phyloP scores from a whole-genome alignment of 768 basidiomycete genomes.

The Lactifluus volemus region DNA sequence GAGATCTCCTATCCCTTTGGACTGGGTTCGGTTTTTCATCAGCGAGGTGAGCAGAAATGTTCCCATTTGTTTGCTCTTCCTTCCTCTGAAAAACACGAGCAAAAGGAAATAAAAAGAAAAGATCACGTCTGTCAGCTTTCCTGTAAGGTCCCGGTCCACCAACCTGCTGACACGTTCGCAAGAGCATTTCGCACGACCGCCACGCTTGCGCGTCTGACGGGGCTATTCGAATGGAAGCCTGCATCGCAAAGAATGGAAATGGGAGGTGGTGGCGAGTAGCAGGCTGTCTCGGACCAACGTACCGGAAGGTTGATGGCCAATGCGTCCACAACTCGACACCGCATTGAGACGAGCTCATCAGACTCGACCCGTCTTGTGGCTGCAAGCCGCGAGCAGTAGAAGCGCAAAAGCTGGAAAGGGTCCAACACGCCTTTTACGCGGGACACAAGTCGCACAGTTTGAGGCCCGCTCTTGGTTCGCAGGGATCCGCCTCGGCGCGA shows the following conservation, averaged over 20 bases:
- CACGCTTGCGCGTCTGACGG: conserved; percentile 26
- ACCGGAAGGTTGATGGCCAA: conserved; percentile 43
- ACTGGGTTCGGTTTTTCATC: too few species aligned
- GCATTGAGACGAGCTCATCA: conserved; percentile 30
- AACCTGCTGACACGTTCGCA: conserved; percentile 39
- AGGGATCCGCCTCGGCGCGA: conserved; percentile 23
- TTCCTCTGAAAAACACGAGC: conserved; percentile 5
- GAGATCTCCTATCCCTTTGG: too few species aligned
- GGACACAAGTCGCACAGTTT: conserved; percentile 37
- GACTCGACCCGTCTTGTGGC: conserved; percentile 25
- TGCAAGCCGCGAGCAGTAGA: conserved; percentile 39
- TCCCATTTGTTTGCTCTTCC: not conserved
- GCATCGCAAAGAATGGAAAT: conserved; percentile 18
- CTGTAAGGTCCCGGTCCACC: conserved; percentile 10
- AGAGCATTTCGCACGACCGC: conserved; percentile 33
- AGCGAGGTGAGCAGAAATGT: too few species aligned
- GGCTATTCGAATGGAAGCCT: conserved; percentile 28
- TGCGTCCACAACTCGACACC: conserved; percentile 42
- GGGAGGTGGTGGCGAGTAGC: not conserved
- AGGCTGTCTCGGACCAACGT: conserved; percentile 14
- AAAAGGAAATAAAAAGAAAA: not conserved
- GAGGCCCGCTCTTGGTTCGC: conserved; percentile 33
- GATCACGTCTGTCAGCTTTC: conserved; percentile 4
- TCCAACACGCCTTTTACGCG: conserved; percentile 35
- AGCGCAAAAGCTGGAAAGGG: conserved; percentile 41